Conservation (phyloP, 2,329 filamentous ascomycete species). For the Alternaria metachromatica region DNA sequence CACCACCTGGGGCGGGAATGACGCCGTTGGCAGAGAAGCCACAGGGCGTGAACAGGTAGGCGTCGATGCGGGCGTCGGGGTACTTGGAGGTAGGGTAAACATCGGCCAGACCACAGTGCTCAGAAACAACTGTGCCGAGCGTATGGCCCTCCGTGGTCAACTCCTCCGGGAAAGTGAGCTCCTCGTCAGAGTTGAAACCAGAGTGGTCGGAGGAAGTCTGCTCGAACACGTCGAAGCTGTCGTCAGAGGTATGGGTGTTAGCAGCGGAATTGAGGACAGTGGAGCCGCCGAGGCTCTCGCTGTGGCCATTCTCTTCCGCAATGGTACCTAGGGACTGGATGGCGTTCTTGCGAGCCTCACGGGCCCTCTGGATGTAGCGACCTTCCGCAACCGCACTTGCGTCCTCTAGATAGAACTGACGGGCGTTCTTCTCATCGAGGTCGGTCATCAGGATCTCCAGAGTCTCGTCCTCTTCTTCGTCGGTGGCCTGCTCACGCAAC, state of each 20-base stretch:
- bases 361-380: slow-evolving; percentile 73
- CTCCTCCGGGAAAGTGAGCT: slow-evolving; percentile 69
- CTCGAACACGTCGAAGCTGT: slow-evolving; percentile 80
- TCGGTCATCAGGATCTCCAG: slow-evolving; percentile 73
- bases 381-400: slow-evolving; percentile 90
- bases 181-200: slow-evolving; percentile 64
- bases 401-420: slow-evolving; percentile 75
- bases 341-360: slow-evolving; percentile 67
- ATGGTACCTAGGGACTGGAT: slow-evolving; percentile 67
- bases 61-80: slow-evolving; percentile 90
- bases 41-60: slow-evolving; percentile 95
- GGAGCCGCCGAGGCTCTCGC: slow-evolving; percentile 45
- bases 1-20: slow-evolving; percentile 72
- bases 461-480: slow-evolving; percentile 73
- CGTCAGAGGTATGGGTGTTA: slow-evolving; percentile 56
- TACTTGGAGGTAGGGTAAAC: slow-evolving; percentile 88
- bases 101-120: slow-evolving; percentile 84
- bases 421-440: slow-evolving; percentile 69
- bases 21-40: slow-evolving; percentile 98
- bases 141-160: slow-evolving; percentile 92
- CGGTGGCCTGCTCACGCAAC: slow-evolving; percentile 50
- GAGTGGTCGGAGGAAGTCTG: slow-evolving; percentile 71
- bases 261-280: slow-evolving; percentile 50
- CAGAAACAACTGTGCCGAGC: slow-evolving; percentile 88
- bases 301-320: slow-evolving; percentile 55